phyloP scores from a whole-genome alignment of 2,329 filamentous ascomycete species.

The Microdochium paspali region DNA sequence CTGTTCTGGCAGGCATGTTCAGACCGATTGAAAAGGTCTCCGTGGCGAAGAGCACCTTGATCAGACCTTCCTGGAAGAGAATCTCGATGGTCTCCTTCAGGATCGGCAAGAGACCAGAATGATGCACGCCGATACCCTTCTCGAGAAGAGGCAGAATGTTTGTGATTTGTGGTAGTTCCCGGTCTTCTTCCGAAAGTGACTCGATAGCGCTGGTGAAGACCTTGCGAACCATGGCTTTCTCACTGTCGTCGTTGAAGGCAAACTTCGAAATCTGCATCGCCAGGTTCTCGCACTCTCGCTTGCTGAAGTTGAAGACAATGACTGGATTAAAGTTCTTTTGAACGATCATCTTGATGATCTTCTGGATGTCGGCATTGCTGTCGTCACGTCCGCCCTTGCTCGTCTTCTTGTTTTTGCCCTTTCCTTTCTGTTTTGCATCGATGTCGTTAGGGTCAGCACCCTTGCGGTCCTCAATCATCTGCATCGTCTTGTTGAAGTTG shows the following conservation, averaged over 20 bases:
- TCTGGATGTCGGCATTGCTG: slow-evolving; percentile 77
- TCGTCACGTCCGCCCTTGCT: slow-evolving; percentile 77
- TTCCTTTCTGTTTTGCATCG: slow-evolving; percentile 73
- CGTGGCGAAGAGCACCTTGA: slow-evolving; percentile 96
- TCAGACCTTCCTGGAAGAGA: slow-evolving; percentile 92
- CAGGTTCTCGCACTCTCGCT: slow-evolving; percentile 87
- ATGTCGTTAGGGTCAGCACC: slow-evolving; percentile 75
- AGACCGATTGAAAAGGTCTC: slow-evolving; percentile 98
- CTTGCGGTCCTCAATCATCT: slow-evolving; percentile 77
- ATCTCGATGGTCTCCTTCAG: slow-evolving; percentile 99
- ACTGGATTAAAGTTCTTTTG: slow-evolving; percentile 94
- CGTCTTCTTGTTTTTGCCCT: slow-evolving; percentile 82
- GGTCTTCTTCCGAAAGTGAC: slow-evolving; percentile 85
- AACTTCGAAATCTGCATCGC: slow-evolving; percentile 80
- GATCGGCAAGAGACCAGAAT: slow-evolving; percentile 89
- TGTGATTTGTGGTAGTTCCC: slow-evolving; percentile 77
- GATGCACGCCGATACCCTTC: slow-evolving; percentile 92
- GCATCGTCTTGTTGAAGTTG: slow-evolving; percentile 96
- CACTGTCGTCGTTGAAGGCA: slow-evolving; percentile 91
- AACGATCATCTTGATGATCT: slow-evolving; percentile 99
- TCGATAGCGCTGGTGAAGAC: slow-evolving; percentile 93
- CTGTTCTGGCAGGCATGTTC: slow-evolving; percentile 98
- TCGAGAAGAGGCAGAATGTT: slow-evolving; percentile 83
- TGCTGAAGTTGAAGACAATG: slow-evolving; percentile 99
- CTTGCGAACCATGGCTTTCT: slow-evolving; percentile 88